Base-by-base conservation (phyloP, 768 basidiomycete species). In the Pisolithus orientalis region DNA sequence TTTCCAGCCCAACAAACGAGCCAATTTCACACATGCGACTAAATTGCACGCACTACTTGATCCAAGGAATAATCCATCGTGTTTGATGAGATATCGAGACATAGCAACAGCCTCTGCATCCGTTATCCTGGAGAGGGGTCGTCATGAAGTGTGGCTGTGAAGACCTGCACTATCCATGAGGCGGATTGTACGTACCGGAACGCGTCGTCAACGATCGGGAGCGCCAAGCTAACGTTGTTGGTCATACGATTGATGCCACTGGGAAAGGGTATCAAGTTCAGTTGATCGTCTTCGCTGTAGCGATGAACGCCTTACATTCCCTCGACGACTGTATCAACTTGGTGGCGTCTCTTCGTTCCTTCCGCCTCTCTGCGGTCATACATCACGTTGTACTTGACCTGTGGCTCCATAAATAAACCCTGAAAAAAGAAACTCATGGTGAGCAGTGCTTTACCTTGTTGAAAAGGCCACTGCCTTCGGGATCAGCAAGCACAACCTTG, bases 11-110 rank as follows among this genome's bases (percentile, higher is more conserved):
- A 82, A 75, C 62, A 80, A 80, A 59, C 83, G 84, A 2, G 79
- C 84, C 14, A 94, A 73, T 60, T 87, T 85, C 44, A 96, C 78
- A 59, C 90, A 92, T 1, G 95, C 90, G n/a, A 96, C 81, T 38
- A 99, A 76, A 63, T 98, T 99, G 65, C 93, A 94, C 0, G 96
- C 95, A 61, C 91, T 94, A 54, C 92, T 95, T 0, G 94, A 97
- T 13, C 96, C 96, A 28, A 98, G 75, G 71, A 94, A 98, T 27
- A 99, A 73, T 0, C 96, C 96, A 58, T 98, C 95, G 51, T 90
- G 75, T 47, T 85, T 74, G 4, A 96, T 92, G 17, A 99, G 79
- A 65, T 93, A 93, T 9, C 94, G 84, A 1, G 94, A 88, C 95
- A 98, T 98, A 7, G 88, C 83, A 44, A 98, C 91, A 0, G 95